A percentile compares a stretch with the other conserved stretches of the same genome.
These are phyloP conservation scores for Penicillium coprophilum DNA, from an alignment of 495 filamentous ascomycete species.

Conservation along the genomic window DNA sequence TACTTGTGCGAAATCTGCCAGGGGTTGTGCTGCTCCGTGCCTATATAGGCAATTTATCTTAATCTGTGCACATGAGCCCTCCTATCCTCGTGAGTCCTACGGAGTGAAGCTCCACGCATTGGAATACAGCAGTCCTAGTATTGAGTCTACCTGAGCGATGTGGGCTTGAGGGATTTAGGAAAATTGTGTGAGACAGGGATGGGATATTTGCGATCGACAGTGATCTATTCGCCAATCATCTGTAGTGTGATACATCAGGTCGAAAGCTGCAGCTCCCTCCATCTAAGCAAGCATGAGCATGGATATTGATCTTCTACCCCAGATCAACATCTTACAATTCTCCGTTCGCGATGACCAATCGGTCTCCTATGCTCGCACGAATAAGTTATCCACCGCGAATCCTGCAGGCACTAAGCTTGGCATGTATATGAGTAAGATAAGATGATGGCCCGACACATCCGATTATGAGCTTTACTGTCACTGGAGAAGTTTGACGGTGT, in stretches of 20 bases:
- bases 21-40: background rate
- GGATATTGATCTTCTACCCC: background rate
- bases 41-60: slow-evolving; percentile 3
- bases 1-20: background rate
- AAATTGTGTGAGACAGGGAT: background rate
- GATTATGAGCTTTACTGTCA: background rate
- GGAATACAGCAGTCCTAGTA: background rate
- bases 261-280: background rate
- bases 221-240: background rate
- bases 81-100: background rate
- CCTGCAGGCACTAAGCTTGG: slow-evolving; percentile 8
- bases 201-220: background rate
- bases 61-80: background rate
- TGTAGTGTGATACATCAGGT: background rate
- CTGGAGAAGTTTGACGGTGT: background rate
- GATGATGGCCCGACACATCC: background rate
- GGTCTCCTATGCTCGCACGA: background rate
- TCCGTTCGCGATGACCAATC: background rate
- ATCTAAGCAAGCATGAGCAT: background rate
- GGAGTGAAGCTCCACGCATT: background rate
- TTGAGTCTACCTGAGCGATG: background rate
- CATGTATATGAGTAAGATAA: background rate
- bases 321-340: background rate
- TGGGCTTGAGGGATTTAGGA: background rate
- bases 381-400: background rate